Base-by-base conservation (phyloP, 225 moss, liverwort and hornwort species). In the Straminergon stramineum region DNA sequence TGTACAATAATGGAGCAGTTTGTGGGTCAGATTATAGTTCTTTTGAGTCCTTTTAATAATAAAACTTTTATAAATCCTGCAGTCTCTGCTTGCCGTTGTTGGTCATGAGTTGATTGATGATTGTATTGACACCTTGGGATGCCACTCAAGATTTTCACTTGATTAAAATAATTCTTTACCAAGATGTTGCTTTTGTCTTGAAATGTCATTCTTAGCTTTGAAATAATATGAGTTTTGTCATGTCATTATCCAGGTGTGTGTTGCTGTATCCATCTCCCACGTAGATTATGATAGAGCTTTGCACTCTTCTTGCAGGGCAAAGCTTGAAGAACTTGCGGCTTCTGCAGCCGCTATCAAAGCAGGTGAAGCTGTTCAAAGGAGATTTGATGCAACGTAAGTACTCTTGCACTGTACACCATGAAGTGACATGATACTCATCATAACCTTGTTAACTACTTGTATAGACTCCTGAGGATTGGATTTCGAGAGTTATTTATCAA, bases 311-410 rank as follows among this genome's bases (percentile, higher is more conserved):
- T 85, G 86, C 94, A 93, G 93, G 86, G 87, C 76, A 78, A 92
- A 94, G 39, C 39, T 89, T 68, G 94, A 93, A 86, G 93, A 91
- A 86, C 89, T 91, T 85, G 89, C 92, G 69, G 92, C 83, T 82
- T 93, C 94, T 78, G 84, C 87, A 89, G 95, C 92, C 76, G 93
- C 93, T 79, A 92, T 83, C 84, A 95, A 93, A 90, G 96, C 98
- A 84, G 94, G 94, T 85, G 94, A 90, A 51, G 91, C 85, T 84
- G 94, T 96, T 82, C 86, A 91, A 70, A 85, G 61, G 91, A 94
- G 94, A 90, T 95, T 93, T 85, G 93, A 93, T 92, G 90, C 91
- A 89, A 93, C 95, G 95, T 96, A 91, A 93, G 94, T 87, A 66
- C 64, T 79, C 55, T 80, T 52, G 26, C 48, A 79, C 90, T 88